phyloP scores from a whole-genome alignment of 208 protist genomes.

The Trypanosoma grayi region DNA sequence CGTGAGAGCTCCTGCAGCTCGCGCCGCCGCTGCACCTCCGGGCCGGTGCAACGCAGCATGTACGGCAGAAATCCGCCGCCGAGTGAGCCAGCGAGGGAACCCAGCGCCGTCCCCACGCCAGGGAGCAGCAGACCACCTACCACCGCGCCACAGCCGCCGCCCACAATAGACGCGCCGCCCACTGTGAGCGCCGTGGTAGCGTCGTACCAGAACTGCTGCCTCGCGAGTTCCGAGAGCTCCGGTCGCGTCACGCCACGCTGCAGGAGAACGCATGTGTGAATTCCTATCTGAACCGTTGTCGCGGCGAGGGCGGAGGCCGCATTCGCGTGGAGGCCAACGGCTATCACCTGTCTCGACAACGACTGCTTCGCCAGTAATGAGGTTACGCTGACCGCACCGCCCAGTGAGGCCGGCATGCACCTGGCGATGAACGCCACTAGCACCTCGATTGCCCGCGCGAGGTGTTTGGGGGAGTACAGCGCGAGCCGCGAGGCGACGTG shows the following conservation, averaged over 20 bases:
- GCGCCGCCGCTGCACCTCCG: constrained; percentile 28
- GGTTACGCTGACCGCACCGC: constrained; percentile 11
- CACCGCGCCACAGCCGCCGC: constrained; percentile 44
- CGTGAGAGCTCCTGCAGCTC: not conserved
- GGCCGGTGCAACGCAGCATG: constrained; percentile 33
- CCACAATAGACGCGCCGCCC: constrained; percentile 37
- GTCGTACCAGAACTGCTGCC: constrained; percentile 57
- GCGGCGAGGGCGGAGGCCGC: constrained; percentile 49
- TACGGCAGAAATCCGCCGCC: constrained; percentile 41
- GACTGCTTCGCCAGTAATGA: constrained; percentile 33
- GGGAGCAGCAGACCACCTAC: constrained; percentile 53
- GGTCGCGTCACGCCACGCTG: constrained; percentile 24
- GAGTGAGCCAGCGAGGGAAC: constrained; percentile 28
- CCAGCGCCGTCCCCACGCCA: constrained; percentile 64
- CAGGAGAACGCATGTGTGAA: constrained; percentile 37
- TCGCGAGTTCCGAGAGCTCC: constrained; percentile 24
- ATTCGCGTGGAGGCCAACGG: constrained; percentile 43
- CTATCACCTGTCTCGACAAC: constrained; percentile 46
- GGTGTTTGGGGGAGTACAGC: constrained; percentile 23
- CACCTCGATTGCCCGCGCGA: constrained; percentile 32
- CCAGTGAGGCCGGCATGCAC: constrained; percentile 13
- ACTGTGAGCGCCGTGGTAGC: constrained; percentile 36
- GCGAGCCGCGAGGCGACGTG: constrained; percentile 40
- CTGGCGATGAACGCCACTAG: constrained; percentile 24
- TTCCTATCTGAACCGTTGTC: constrained; percentile 35